phyloP scores from a whole-genome alignment of 768 basidiomycete species.

The Lenzites betulinus region DNA sequence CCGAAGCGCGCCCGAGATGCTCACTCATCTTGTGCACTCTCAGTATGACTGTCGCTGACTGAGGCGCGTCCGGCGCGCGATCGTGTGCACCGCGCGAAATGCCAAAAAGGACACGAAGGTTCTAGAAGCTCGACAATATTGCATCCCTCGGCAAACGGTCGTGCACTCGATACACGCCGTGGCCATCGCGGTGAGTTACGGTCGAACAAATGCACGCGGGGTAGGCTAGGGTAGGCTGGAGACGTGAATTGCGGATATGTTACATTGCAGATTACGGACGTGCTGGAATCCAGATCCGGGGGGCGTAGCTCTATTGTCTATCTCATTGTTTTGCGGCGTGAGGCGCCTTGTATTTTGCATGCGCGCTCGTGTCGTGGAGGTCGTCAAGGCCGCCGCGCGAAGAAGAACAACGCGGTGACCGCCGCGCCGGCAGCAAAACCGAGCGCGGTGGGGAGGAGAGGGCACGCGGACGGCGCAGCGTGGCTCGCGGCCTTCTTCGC shows the following conservation, averaged over 20 bases:
- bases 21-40: not conserved
- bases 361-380: not conserved
- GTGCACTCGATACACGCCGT: no score
- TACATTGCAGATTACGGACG: slow-evolving; percentile 13
- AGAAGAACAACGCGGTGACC: slow-evolving; percentile 37
- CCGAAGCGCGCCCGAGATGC: not conserved
- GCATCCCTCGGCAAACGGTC: no score
- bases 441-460: slow-evolving; percentile 34
- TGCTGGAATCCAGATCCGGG: slow-evolving; percentile 8
- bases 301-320: slow-evolving; percentile 11
- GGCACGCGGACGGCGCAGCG: not conserved
- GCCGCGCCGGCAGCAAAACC: slow-evolving; percentile 48
- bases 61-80: not conserved
- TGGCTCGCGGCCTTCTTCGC: not conserved
- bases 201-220: no score
- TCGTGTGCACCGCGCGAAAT: not conserved
- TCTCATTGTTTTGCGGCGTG: slow-evolving; percentile 2
- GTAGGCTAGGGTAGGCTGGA: not conserved
- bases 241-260: slow-evolving; percentile 2
- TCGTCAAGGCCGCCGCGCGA: slow-evolving; percentile 34
- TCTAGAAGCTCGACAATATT: not conserved
- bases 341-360: slow-evolving; percentile 1
- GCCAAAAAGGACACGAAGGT: not conserved
- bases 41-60: slow-evolving; percentile 5
- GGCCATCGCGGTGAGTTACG: no score